These are phyloP conservation scores for Fusarium pilosicola DNA, from an alignment of 2,329 filamentous ascomycete genomes.

Conservation along the genomic window DNA sequence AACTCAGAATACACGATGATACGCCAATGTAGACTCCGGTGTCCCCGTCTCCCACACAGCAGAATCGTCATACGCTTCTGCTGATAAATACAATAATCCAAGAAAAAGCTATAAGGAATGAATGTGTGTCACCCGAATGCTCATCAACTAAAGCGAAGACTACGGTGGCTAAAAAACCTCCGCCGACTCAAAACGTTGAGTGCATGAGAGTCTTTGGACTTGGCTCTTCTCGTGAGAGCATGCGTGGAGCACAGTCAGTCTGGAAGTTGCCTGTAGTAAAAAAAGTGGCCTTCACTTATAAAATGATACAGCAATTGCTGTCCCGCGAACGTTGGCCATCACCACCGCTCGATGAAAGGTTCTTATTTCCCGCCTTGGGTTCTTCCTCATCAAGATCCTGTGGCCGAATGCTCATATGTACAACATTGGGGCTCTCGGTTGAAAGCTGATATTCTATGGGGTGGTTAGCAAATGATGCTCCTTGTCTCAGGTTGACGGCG, in stretches of 20 bases:
- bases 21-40: conserved; percentile 45
- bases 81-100: conserved; percentile 37
- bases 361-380: conserved; percentile 71
- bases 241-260: conserved; percentile 1
- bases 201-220: conserved; percentile 2
- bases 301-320: conserved; percentile 62
- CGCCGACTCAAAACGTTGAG: conserved; percentile 8
- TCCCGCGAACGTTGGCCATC: conserved; percentile 55
- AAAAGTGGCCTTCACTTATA: conserved; percentile 49
- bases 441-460: conserved; percentile 83
- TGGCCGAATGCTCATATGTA: conserved; percentile 94
- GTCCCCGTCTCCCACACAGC: conserved; percentile 41
- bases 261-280: conserved; percentile 10
- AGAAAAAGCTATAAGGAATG: conserved; percentile 36
- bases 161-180: conserved; percentile 3
- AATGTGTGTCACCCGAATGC: conserved; percentile 8
- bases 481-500: background rate
- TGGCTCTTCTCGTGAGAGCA: conserved; percentile 5
- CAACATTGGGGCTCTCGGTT: conserved; percentile 78
- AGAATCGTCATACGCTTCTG: conserved; percentile 39
- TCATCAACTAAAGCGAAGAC: background rate
- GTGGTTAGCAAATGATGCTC: background rate
- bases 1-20: conserved; percentile 43
- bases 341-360: conserved; percentile 53
- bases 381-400: conserved; percentile 87